Base-by-base conservation (phyloP, 176 grass and related monocot species). In the Aegilops bicornis region DNA sequence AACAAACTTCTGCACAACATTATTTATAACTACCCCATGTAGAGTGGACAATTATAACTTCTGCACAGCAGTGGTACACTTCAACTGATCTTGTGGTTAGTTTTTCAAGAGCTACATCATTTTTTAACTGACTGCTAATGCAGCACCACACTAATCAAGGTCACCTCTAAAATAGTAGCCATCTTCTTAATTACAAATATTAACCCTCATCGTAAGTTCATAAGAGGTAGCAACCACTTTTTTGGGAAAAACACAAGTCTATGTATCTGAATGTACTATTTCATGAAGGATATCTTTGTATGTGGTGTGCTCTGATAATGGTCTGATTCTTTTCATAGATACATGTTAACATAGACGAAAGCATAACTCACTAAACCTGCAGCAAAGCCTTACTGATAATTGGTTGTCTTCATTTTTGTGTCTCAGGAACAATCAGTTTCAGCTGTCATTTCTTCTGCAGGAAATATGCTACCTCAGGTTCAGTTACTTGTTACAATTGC, bases 381-480 rank as follows among this genome's bases (percentile, higher is more conserved):
- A 77, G 48, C 27, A 54, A 48, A 56, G 74, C 45, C 27, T 31
- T 52, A 50, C 45, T 77, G 29, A 32, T 77, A 77, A 77, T 48
- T 33, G 54, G 27, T 10, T 54, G 25, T 83, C 56, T 87, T 48
- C 30, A n/a, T 87, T 79, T 81, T 81, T 69, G 66, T 82, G 47
- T 29, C 54, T 5, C 82, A 98, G 96, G 96, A 98, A 85, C 91
- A 90, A 86, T 95, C 96, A 73, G 67, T 98, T 87, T 98, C 96
- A 84, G 73, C 95, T 59, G 89, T 98, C 60, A 83, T 98, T 85
- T 88, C 93, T 83, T 92, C 91, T 78, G 96, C 73, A 29, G 96
- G 88, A 89, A 90, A 98, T 89, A 86, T 98, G 88, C 84, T 98
- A 79, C 96, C 96, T 92, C 96, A 95, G 96, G 96, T 95, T 92